Evolutionary conservation across 257 asterid species (phyloP).

Genomic region (Ballota nigra): DNA sequence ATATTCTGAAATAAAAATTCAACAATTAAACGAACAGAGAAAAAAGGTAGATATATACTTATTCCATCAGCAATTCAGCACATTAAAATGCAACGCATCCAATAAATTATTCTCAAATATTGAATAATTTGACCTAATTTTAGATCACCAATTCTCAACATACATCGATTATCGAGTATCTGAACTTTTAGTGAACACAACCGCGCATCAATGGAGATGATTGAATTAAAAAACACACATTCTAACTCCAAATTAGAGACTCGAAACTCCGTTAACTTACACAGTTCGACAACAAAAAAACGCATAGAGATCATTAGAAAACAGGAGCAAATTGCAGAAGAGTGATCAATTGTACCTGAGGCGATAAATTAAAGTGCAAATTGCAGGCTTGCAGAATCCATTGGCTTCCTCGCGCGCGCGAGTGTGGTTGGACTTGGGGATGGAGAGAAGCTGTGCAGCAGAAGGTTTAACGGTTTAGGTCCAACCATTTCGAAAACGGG

Average conservation of each 20-base stretch:
- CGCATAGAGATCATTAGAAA: neutral
- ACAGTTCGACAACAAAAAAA: no score
- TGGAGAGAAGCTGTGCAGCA: neutral
- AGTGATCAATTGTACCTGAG: neutral
- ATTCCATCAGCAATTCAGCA: neutral
- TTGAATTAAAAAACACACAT: neutral
- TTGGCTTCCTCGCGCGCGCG: neutral
- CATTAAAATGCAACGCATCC: neutral
- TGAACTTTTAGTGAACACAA: neutral
- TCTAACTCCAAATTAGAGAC: neutral
- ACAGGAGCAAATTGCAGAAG: neutral
- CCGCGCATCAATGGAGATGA: neutral
- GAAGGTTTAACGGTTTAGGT: neutral
- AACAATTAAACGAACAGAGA: conserved; percentile 2
- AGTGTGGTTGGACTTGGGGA: neutral
- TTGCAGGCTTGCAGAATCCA: conserved; percentile 18
- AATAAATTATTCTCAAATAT: neutral
- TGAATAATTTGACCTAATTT: conserved; percentile 3
- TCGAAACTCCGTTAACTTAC: no score
- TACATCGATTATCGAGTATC: neutral
- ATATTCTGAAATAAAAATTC: conserved; percentile 32
- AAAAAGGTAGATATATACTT: neutral
- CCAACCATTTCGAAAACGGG: neutral
- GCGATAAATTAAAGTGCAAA: neutral
- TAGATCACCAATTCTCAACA: neutral